Conservation (phyloP, 306 rosid species). For the Cucumis cinereus region DNA sequence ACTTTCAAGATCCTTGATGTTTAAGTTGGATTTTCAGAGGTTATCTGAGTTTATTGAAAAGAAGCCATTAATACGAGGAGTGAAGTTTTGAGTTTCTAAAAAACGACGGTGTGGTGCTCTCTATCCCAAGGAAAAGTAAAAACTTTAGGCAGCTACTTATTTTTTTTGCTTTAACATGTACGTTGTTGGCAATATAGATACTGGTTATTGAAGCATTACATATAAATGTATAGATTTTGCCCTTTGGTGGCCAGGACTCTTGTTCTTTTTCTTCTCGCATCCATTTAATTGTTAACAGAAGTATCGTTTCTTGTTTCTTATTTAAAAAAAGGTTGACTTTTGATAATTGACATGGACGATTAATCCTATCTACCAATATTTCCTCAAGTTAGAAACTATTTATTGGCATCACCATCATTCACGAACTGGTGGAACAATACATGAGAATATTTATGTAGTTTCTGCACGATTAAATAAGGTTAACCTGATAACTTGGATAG, state of each 20-base stretch:
- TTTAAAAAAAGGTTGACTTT: neutral
- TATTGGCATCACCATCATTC: neutral
- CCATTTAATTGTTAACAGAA: neutral
- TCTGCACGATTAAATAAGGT: neutral
- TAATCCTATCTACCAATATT: neutral
- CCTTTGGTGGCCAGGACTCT: neutral
- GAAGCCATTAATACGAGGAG: neutral
- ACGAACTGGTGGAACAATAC: neutral
- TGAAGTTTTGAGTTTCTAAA: too few species aligned
- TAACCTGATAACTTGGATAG: neutral
- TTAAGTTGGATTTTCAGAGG: neutral
- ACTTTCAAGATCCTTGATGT: neutral
- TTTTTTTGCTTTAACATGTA: too few species aligned
- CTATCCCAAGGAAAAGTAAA: too few species aligned
- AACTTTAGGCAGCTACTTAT: too few species aligned
- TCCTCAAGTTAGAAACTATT: neutral
- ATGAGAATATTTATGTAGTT: neutral
- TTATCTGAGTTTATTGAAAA: neutral
- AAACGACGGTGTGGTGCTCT: too few species aligned
- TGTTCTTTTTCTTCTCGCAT: neutral
- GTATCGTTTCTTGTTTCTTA: neutral
- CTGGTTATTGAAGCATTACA: neutral
- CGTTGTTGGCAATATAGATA: neutral
- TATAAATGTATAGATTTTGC: neutral
- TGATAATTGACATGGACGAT: neutral